Base-by-base conservation (phyloP, 1,284 basidiomycete genomes). In the Ganoderma leucocontextum region DNA sequence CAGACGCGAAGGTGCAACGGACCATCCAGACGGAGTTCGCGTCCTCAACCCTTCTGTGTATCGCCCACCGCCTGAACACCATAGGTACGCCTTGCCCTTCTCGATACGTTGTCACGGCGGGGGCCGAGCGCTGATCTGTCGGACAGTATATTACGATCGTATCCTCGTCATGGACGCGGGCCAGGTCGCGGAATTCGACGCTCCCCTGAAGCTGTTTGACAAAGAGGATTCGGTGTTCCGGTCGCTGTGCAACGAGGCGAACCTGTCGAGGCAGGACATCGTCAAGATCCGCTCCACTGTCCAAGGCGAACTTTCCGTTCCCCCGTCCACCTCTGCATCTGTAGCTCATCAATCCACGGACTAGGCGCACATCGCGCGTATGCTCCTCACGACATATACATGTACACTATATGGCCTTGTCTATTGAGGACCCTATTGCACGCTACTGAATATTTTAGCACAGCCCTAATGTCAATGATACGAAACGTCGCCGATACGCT, bases 141-240 rank as follows among this genome's bases (percentile, higher is more conserved):
- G 12, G 2, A 41, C 72, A 91, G 90, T 90, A 9, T 88, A 88
- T 70, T 93, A 92, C 78, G 93, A 95, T 77, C 86, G 89, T 1
- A 87, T 96, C 6, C 81, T 94, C 4, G 92, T 95, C 57, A 89
- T 95, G 83, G 89, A 93, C 72, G 82, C 83, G 33, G 94, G 93
- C 7, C 74, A 80, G 55, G 86, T 92, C 12, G 92, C 87, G 47
- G 91, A 93, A 78, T 95, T 91, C 75, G 94, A 94, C 78, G 91
- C 91, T 4, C 94, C 94, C 3, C 82, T 94, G 65, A 88, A 87
- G 70, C 84, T 96, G 19, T 96, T 89, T 78, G 87, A 92, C 78
- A 82, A 81, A 35, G 82, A 87, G 65, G 84, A 87, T 67, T 93
- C 93, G 2, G 89, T 93, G 72, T 95, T 96, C 85, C 83, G 89